Conservation (phyloP, 371 early-diverging fungal species). For the Globomyces sp. region DNA sequence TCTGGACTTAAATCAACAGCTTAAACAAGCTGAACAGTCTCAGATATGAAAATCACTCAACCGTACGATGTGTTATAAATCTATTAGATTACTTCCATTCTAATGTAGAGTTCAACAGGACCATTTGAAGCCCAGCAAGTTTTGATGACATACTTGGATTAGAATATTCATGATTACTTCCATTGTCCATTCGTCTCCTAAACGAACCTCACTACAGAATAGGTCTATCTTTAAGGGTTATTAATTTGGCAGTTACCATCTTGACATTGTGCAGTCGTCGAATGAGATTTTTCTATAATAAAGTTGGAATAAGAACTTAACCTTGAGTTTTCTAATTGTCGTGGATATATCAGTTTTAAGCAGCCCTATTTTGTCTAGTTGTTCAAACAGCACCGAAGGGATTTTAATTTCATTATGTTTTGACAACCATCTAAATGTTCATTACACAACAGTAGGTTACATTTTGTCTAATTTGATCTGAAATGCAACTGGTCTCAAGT, state of each 20-base stretch:
- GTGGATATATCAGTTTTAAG: neutral
- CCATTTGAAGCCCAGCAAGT: neutral
- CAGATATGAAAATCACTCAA: neutral
- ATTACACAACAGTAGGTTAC: neutral
- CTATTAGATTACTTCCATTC: neutral
- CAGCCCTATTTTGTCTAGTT: neutral
- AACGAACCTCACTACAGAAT: neutral
- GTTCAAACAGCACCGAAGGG: neutral
- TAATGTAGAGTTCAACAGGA: neutral
- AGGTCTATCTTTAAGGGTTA: slow-evolving; percentile 1
- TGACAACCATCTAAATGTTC: neutral
- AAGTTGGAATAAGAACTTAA: neutral
- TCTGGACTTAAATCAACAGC: neutral
- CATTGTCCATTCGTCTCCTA: slow-evolving; percentile 19
- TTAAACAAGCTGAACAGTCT: neutral
- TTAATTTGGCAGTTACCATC: neutral
- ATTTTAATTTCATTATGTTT: neutral
- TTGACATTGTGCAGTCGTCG: neutral
- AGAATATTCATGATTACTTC: neutral
- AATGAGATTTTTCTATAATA: neutral
- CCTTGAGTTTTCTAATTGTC: neutral
- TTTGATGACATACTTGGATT: neutral
- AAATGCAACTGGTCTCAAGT: neutral
- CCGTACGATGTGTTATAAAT: too few relatives aligned
- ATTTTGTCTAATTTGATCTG: neutral